These are phyloP conservation scores for Penicillium cinerascens DNA, from an alignment of 495 filamentous ascomycete genomes.

Conservation along the genomic window DNA sequence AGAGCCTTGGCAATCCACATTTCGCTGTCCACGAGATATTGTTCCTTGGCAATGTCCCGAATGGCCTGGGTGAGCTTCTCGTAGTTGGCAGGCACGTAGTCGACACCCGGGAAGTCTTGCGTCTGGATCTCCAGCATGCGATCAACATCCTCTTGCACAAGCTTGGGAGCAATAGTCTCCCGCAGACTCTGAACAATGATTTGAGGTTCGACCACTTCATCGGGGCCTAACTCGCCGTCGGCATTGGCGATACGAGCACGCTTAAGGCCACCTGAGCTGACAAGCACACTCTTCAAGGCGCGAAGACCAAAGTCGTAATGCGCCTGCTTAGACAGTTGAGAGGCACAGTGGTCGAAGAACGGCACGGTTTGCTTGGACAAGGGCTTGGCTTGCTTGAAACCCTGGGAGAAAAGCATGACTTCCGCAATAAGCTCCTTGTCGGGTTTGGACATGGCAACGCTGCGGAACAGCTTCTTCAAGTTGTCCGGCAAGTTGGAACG, in stretches of 20 bases:
- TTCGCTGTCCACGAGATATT: slow-evolving; percentile 82
- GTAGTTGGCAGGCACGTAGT: slow-evolving; percentile 87
- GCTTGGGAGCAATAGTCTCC: slow-evolving; percentile 96
- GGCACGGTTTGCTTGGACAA: slow-evolving; percentile 93
- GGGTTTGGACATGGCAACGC: slow-evolving; percentile 98
- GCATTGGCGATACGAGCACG: slow-evolving; percentile 66
- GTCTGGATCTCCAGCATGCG: slow-evolving; percentile 81
- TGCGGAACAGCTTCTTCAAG: slow-evolving; percentile 97
- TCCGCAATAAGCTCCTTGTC: slow-evolving; percentile 99
- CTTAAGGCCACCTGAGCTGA: slow-evolving; percentile 95
- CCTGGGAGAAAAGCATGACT: slow-evolving; percentile 99
- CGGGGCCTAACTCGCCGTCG: slow-evolving; percentile 56
- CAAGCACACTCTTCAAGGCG: slow-evolving; percentile 95
- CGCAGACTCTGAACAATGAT: slow-evolving; percentile 98
- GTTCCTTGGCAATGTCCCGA: slow-evolving; percentile 72
- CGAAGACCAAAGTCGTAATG: slow-evolving; percentile 98
- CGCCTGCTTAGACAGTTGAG: slow-evolving; percentile 84
- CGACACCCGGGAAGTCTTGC: slow-evolving; percentile 85
- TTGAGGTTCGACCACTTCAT: slow-evolving; percentile 85
- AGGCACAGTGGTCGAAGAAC: slow-evolving; percentile 90
- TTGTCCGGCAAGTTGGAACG: slow-evolving; percentile 98
- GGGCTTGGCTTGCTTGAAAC: slow-evolving; percentile 91
- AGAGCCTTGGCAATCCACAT: slow-evolving; percentile 96
- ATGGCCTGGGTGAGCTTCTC: slow-evolving; percentile 77
- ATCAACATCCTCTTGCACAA: slow-evolving; percentile 86